Evolutionary conservation across 805 yeast species (phyloP), one percentile per base, ranked within the genome.

Genomic region (Lachancea nothofagi): DNA sequence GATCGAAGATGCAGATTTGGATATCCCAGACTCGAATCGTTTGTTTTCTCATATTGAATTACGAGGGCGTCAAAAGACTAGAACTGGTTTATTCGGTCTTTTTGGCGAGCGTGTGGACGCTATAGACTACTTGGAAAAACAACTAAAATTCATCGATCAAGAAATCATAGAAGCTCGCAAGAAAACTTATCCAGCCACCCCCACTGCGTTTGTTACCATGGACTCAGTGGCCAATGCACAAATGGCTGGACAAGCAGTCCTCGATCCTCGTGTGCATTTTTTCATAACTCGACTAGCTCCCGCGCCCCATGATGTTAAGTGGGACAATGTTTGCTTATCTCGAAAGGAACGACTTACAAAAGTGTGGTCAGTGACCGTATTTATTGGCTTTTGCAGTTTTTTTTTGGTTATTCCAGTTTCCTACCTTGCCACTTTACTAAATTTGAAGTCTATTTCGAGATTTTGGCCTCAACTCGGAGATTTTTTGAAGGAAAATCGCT

Each of bases 221-320:
- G 90, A 85, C 48, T 75, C 93, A 0, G 97, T 88, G 3, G 95
- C 96, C 0, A 80, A 88, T 49, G 97, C 97, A 2, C 98, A 90
- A 59, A 82, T 88, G 85, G 81, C 93, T 21, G 96, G 97, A 0
- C 98, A 93, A 59, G 93, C 97, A 0, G 89, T 90, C 0, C 61
- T 93, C 42, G 96, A 89, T 56, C 97, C 97, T 0, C 74, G 84
- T 42, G 87, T 93, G 6, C 81, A 84, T 55, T 84, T 79, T 42
- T 66, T 93, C 38, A 84, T 89, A 25, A 83, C 96, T 3, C 69
- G 75, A 29, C 65, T 88, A 41, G 97, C 97, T 0, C 97, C 97
- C 0, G 95, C 97, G 1, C 97, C 97, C 3, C 90, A 83, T 53
- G 98, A 90, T 58, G 83, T 90, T 18, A 79, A 86, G 29, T 90